Evolutionary conservation across 1,139 yeast species (phyloP).

Genomic region (Geotrichum cucujoidarum): DNA sequence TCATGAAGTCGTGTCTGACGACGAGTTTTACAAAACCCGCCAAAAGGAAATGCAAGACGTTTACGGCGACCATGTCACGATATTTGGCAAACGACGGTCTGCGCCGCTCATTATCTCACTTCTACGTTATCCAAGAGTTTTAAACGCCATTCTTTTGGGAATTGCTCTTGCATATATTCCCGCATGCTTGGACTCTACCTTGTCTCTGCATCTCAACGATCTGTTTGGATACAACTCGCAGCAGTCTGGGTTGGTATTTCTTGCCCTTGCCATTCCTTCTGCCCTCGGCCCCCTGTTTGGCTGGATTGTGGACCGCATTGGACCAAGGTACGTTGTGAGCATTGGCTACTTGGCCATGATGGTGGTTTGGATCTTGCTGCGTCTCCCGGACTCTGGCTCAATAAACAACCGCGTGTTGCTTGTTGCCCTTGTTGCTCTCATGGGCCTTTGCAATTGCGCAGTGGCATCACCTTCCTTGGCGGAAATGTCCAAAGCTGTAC

Average conservation of each 20-base stretch:
- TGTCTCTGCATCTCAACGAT: constrained; percentile 33
- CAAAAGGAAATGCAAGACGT: background rate
- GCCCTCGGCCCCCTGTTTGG: constrained; percentile 35
- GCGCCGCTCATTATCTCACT: constrained; percentile 27
- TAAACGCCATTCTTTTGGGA: constrained; percentile 28
- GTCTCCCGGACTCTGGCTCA: constrained; percentile 29
- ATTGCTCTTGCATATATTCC: constrained; percentile 33
- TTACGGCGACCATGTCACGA: background rate
- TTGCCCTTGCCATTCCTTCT: constrained; percentile 35
- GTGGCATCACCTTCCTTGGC: constrained; percentile 32
- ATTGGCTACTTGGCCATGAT: constrained; percentile 28
- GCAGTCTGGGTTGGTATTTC: constrained; percentile 33
- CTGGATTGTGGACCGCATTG: constrained; percentile 29
- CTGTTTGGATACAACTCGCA: constrained; percentile 34
- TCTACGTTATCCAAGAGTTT: constrained; percentile 25
- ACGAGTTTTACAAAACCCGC: background rate
- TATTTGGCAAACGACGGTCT: background rate
- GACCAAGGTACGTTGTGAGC: constrained; percentile 31
- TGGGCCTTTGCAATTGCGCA: constrained; percentile 29
- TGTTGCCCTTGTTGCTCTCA: constrained; percentile 30
- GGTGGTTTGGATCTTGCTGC: constrained; percentile 30
- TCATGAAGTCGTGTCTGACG: background rate
- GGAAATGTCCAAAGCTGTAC: constrained; percentile 31
- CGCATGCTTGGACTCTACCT: constrained; percentile 34
- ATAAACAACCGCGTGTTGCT: constrained; percentile 31